Evolutionary conservation across 176 grass and related monocot genomes (phyloP), one percentile per base, ranked within the genome.

Genomic region (Hsuehochloa calcarea): DNA sequence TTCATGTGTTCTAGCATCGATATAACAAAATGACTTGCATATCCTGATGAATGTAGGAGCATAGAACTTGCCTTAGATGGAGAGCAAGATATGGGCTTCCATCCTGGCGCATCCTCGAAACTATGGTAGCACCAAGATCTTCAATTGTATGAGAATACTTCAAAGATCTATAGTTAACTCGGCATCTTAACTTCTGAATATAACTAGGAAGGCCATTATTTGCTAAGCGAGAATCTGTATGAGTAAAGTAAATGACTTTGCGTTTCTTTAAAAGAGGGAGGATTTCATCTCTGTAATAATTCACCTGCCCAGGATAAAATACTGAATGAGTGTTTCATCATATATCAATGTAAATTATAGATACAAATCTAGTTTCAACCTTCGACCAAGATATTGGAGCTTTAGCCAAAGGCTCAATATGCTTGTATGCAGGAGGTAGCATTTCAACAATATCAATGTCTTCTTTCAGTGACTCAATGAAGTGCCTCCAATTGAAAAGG

Each of bases 361-460:
- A 43, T 25, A 54, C 54, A 63, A 38, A 26, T 62, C 1, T 61
- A 77, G n/a, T 61, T 81, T 80, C 37, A 81, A 98, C 96, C 96
- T 98, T 98, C 23, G 96, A 98, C 96, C 96, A 98, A 85, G 96
- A 98, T 85, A 98, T 84, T 25, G 93, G 93, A 87, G 96, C 91
- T 90, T 98, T 98, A 71, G 84, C 60, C 77, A 96, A 70, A 70
- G 96, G 93, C 75, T 98, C 93, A 80, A 89, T 77, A 49, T 80
- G 56, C 59, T 66, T 90, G 88, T 90, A 95, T 73, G 84, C 73
- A 85, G 89, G 47, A 56, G 96, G 91, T 17, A 98, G 56, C 51
- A 22, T 92, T 94, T 98, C 93, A 84, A 98, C 84, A 80, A 98
- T 92, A 98, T 94, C 91, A 77, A 96, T 87, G 78, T 95, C 96